Base-by-base conservation (phyloP, 805 yeast genomes). In the Zygoascus flipseniorum region DNA sequence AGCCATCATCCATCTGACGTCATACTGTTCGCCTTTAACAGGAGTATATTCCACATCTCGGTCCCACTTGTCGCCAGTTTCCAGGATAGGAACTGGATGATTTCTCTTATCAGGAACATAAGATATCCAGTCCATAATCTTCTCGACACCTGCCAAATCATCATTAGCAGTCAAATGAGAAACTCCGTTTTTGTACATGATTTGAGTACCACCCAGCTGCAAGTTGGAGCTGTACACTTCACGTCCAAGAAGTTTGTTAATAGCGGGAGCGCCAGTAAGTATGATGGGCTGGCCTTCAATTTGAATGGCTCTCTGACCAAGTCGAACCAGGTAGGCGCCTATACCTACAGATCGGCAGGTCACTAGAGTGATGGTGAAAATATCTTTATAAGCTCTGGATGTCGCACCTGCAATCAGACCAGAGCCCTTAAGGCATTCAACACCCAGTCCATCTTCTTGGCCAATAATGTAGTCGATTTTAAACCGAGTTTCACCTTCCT, bases 341-440 rank as follows among this genome's bases (percentile, higher is more conserved):
- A 93, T 93, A 84, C 99, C 99, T 65, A 93, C 99, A 51, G 98
- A 90, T 79, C 99, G 85, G 76, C 98, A 90, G n/a, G 99, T 93
- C 53, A 93, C 99, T 70, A 93, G 78, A n/a, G 99, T 92, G 55
- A 90, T 82, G 19, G 99, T 93, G 77, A 93, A 93, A 58, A 93
- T 93, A 68, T 93, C 99, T 70, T 87, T 86, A 81, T 93, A 93
- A 19, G 99, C 99, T 69, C 89, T 84, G 11, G 97, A 87, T 47
- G 99, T 93, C 31, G 96, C 96, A 72, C 99, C 99, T 20, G 99
- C 99, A 74, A 93, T 93, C 66, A 93, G 78, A 75, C 98, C 99
- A 52, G 98, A 92, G 42, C 99, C 99, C 73, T 84, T 83, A 72
- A 93, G 82, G 80, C 97, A 93, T 73, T 93, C 99, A 56, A 93